Evolutionary conservation across 2,329 filamentous ascomycete species (phyloP), one percentile per base, ranked within the genome.

Genomic region (Ophiostoma ulmi): DNA sequence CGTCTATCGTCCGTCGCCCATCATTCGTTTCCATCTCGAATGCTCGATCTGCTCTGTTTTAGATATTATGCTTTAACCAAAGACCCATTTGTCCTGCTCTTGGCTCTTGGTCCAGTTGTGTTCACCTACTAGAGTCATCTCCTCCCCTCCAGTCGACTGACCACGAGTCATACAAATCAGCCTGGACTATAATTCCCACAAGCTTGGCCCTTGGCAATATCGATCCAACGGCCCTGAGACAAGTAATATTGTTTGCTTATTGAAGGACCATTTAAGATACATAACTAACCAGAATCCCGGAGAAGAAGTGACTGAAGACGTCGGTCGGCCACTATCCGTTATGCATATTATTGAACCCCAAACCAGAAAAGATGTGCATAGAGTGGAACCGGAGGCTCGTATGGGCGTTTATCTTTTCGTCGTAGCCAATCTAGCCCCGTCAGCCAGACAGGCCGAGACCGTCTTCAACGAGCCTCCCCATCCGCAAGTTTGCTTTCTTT

Each of bases 141-240:
- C 20, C 48, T 55, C 10, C 22, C 52, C 52, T 26, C 52, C 52
- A 58, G 52, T 58, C 52, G 22, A 58, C n/a, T 58, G n/a, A 8
- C 52, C 52, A 58, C 52, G 52, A 58, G n/a, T 58, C 52, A 58
- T 58, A 58, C 52, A 14, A 58, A 58, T 58, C 52, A 26, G 52
- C 52, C 52, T 58, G 52, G 44, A 11, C n/a, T 26, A 26, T 22
- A 31, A 14, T 13, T 4, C 10, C n/a, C 52, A 10, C 10, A 22
- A 13, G 22, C 52, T 58, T 58, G 52, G 52, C 52, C 52, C 52
- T 58, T 58, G 52, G 52, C 52, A 58, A 31, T 58, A 58, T 58
- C n/a, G 52, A 58, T 55, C n/a, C 48, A n/a, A 55, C 17, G 8
- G 1, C 31, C 31, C 31, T 44, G 5, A 48, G 44, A 48, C 44